Base-by-base conservation (phyloP, 441 rosid species). In the Brassica hybrid region DNA sequence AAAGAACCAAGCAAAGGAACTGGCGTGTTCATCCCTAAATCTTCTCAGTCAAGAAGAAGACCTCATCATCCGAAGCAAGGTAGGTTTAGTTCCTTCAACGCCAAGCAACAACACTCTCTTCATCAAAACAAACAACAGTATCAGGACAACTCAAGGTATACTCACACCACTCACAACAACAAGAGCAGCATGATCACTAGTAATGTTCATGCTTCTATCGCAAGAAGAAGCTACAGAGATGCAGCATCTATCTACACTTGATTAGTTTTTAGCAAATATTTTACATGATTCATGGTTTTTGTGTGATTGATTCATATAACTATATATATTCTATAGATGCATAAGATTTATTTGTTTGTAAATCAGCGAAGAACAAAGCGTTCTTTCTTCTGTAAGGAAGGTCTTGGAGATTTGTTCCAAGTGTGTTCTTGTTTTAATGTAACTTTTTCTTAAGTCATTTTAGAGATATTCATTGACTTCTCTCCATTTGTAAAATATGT, bases 1-100 rank as follows among this genome's bases (percentile, higher is more conserved):
- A 88, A 84, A 86, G 92, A 80, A 89, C 81, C 89, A 74, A 89
- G 97, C 89, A 89, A 90, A 87, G 98, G 98, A 57, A 92, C 98
- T 13, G 97, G 98, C 67, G 98, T 94, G 63, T 94, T 94, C 72
- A 94, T 94, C 71, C 98, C 98, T 8, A 85, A 69, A 73, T 86
- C 92, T 14, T 83, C 92, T 19, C 92, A 85, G 8, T 91, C 90
- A 18, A 85, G 92, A 83, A 92, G 92, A 77, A 91, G 87, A 45
- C 34, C 60, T 45, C 73, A 67, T 45, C 58, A 59, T 56, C 80
- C 83, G 21, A 89, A 83, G 75, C 86, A 88, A 79, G 89, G 87
- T 65, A 87, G 88, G 83, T 68, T 69, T 60, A 76, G 41, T 82
- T 84, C 93, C 21, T 76, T 79, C 70, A 83, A 77, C 72, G 57